A percentile compares a stretch with the other conserved stretches of the same genome.
These are phyloP conservation scores for Ilex asprella DNA, from an alignment of 257 asterid genomes.

Conservation along the genomic window DNA sequence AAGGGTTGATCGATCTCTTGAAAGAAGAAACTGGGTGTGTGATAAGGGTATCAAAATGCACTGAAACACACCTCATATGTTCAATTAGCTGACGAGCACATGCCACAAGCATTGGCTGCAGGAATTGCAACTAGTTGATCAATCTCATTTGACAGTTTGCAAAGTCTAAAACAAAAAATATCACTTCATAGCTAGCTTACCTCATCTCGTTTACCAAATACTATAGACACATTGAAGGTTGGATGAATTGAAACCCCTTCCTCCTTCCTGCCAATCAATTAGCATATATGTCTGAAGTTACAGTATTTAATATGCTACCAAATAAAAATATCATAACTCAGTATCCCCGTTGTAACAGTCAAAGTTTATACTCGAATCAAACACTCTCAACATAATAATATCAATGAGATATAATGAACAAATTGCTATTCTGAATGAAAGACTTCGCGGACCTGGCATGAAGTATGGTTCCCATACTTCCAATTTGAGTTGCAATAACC, in stretches of 20 bases:
- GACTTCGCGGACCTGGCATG: constrained; percentile 57
- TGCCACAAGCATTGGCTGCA: constrained; percentile 82
- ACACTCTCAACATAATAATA: not conserved
- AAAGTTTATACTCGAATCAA: constrained; percentile 2
- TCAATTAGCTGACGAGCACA: constrained; percentile 89
- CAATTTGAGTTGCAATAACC: constrained; percentile 90
- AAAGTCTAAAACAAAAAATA: not conserved
- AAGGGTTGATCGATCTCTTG: not conserved
- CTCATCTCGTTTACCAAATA: constrained; percentile 87
- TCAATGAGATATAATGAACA: not conserved
- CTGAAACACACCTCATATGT: constrained; percentile 53
- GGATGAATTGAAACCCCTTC: constrained; percentile 67
- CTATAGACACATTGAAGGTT: constrained; percentile 60
- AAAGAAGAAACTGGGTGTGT: not conserved
- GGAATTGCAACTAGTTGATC: constrained; percentile 10
- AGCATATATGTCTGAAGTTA: not conserved
- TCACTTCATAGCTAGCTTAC: constrained; percentile 23
- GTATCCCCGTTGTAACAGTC: not conserved
- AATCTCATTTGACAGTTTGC: not conserved
- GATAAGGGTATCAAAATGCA: constrained; percentile 1
- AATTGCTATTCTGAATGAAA: not conserved
- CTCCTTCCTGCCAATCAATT: constrained; percentile 65
- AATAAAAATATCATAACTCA: not conserved
- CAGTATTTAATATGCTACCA: not conserved
- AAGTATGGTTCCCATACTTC: constrained; percentile 91